These are phyloP conservation scores for Globisporangium orthogonon DNA, from an alignment of 352 stramenopile species.

Conservation along the genomic window DNA sequence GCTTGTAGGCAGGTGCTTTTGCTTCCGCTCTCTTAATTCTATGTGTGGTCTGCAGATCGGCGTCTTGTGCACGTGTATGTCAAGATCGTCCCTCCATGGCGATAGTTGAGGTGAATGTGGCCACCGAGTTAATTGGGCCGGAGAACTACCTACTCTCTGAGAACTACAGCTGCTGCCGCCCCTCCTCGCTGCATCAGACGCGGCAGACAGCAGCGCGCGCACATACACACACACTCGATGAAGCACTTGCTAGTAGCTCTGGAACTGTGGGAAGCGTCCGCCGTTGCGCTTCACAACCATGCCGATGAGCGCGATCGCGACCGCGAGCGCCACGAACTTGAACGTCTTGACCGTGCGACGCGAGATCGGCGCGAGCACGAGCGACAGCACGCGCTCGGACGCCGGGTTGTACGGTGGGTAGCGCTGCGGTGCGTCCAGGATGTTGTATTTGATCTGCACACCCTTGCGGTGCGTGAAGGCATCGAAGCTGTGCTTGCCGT, in stretches of 20 bases:
- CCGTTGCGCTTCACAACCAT: not conserved
- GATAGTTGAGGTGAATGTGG: no score
- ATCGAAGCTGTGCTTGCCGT: slow-evolving; percentile 78
- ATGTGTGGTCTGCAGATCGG: not conserved
- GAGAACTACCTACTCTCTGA: no score
- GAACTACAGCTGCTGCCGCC: no score
- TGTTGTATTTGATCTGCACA: slow-evolving; percentile 57
- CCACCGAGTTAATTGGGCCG: no score
- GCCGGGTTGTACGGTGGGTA: slow-evolving; percentile 40
- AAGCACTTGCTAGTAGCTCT: slow-evolving; percentile 2
- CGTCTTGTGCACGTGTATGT: not conserved
- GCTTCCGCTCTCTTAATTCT: not conserved
- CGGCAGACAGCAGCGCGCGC: slow-evolving; percentile 18
- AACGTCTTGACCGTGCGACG: slow-evolving; percentile 7
- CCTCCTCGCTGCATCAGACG: not conserved
- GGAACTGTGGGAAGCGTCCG: not conserved
- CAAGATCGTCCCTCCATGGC: no score
- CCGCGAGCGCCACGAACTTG: slow-evolving; percentile 1
- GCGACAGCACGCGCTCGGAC: slow-evolving; percentile 26
- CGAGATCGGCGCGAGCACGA: slow-evolving; percentile 41
- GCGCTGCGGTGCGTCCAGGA: slow-evolving; percentile 44
- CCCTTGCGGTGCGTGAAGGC: slow-evolving; percentile 68
- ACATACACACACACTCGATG: no score
- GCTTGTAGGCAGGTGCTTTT: slow-evolving; percentile 15
- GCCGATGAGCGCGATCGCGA: slow-evolving; percentile 2